These are phyloP conservation scores for Quercus tomentella DNA, from an alignment of 331 rosid genomes.

Conservation along the genomic window DNA sequence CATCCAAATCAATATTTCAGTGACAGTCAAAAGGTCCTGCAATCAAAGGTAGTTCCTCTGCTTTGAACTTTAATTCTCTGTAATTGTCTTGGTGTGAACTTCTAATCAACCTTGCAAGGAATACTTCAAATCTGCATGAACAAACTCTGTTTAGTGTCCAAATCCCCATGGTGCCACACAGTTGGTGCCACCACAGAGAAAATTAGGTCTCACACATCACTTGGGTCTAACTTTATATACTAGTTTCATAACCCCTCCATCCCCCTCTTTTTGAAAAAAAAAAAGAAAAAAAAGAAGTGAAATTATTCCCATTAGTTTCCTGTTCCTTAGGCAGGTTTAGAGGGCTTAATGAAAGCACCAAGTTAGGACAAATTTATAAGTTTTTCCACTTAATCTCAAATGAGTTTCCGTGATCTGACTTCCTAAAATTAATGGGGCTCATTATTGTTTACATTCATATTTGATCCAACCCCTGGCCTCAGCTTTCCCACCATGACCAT, in stretches of 20 bases:
- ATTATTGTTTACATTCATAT: not conserved
- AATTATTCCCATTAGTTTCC: not conserved
- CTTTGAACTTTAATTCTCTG: not conserved
- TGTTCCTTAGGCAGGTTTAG: not conserved
- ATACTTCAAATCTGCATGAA: not conserved
- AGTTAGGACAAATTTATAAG: not conserved
- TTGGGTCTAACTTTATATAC: not conserved
- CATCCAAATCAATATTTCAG: constrained; percentile 96
- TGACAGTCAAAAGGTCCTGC: constrained; percentile 68
- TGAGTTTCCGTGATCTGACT: not conserved
- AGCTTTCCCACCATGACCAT: not conserved
- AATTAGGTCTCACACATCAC: not conserved
- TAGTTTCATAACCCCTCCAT: not conserved
- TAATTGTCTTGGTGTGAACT: not conserved
- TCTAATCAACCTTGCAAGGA: constrained; percentile 3
- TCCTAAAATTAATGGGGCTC: not conserved
- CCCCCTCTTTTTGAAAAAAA: too few species aligned
- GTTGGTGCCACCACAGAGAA: not conserved
- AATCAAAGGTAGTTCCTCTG: constrained; percentile 48
- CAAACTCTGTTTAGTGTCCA: not conserved
- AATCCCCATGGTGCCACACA: not conserved
- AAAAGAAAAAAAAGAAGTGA: too few species aligned
- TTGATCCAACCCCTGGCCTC: not conserved
- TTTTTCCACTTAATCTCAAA: not conserved
- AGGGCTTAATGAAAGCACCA: not conserved